Percentiles rank a stretch among this genome's conserved stretches.
These are phyloP conservation scores for Stipa capillata DNA, from an alignment of 176 grass and related monocot genomes.

Conservation along the genomic window DNA sequence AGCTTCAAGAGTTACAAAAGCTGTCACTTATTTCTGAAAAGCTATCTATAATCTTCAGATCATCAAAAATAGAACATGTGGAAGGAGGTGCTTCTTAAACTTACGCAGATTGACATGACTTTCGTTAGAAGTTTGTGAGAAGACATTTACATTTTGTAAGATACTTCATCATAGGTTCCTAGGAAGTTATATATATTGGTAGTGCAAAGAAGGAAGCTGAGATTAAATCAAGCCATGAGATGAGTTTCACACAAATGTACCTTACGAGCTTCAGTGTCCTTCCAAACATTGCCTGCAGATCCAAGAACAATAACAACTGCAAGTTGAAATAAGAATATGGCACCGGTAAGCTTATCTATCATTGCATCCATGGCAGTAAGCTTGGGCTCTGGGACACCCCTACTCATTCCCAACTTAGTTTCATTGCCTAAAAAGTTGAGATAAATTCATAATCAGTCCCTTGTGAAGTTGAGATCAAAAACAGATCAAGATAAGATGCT, in stretches of 20 bases:
- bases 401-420: slow-evolving; percentile 96
- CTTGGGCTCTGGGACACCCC: slow-evolving; percentile 88
- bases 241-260: slow-evolving; percentile 27
- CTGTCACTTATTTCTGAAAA: not conserved
- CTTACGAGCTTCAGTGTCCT: slow-evolving; percentile 92
- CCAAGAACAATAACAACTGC: slow-evolving; percentile 86
- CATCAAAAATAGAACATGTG: not conserved
- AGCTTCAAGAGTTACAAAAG: not conserved
- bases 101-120: not conserved
- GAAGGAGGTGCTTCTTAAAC: not conserved
- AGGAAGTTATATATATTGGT: not conserved
- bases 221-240: not conserved
- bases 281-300: slow-evolving; percentile 93
- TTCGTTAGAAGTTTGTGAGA: not conserved
- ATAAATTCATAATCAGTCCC: not conserved
- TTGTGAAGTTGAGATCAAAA: not conserved
- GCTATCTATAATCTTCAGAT: not conserved
- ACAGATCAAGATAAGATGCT: not conserved
- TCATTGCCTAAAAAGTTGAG: slow-evolving; percentile 67
- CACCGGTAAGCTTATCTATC: slow-evolving; percentile 97
- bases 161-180: not conserved
- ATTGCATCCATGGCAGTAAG: slow-evolving; percentile 95
- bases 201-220: not conserved
- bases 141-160: slow-evolving; percentile 6
- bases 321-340: slow-evolving; percentile 99